Evolutionary conservation across 352 stramenopile species (phyloP), one percentile per base, ranked within the genome.

Genomic region (Pythium angustatum): DNA sequence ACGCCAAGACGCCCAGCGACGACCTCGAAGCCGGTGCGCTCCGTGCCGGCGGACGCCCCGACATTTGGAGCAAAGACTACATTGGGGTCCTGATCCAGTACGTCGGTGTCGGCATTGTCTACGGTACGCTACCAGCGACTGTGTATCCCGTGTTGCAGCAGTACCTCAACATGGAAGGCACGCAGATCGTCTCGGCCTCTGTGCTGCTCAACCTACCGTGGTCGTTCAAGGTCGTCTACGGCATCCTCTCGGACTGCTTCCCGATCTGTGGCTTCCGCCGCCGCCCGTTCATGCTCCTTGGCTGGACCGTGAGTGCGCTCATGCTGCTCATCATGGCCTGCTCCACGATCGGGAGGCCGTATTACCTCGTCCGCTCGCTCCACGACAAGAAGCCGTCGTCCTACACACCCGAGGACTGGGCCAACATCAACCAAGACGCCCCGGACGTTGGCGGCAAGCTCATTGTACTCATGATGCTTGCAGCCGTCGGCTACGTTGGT

Each of bases 151-250:
- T 43, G 36, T 17, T 43, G 11, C 36, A 43, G 28, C 61, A 66
- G 21, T 77, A 75, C 61, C 58, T 73, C 43, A 59, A 74, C 48
- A 73, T 77, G 55, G 61, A 71, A 49, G 66, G 58, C 36, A 60
- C 64, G 11, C 55, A 75, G 45, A 61, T 61, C 27, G 63, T 69
- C 12, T 68, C 70, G n/a, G 70, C 70, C 22, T 53, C 22, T 24
- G 58, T 63, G 43, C 49, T 77, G 11, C 17, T 75, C 12, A 52
- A 43, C 3, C 40, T 78, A 24, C 64, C 68, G 24, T 78, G 71
- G 71, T 76, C 68, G 15, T 72, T 76, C 62, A 78, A 76, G 51
- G 62, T 75, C 17, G 41, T 78, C n/a, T 71, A 76, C 65, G 68
- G 66, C 27, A 50, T 80, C 19, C 17, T 67, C 21, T 67, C 60